phyloP scores from a whole-genome alignment of 805 yeast species.

The Saturnispora saitoi region DNA sequence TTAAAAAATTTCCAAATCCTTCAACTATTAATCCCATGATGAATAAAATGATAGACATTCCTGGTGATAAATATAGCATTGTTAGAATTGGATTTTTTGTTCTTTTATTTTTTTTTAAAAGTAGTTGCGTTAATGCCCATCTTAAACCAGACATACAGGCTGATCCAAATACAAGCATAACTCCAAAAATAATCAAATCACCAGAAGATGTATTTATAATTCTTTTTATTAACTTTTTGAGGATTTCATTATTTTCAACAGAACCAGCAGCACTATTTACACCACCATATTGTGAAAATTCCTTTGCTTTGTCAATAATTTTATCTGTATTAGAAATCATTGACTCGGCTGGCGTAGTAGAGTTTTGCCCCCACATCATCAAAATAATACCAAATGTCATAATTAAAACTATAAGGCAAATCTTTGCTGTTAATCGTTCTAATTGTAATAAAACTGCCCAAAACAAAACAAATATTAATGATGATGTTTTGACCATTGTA shows the following conservation, averaged over 20 bases:
- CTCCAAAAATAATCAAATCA: conserved; percentile 42
- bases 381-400: conserved; percentile 81
- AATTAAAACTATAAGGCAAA: conserved; percentile 58
- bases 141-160: conserved; percentile 81
- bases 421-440: conserved; percentile 62
- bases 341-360: conserved; percentile 6
- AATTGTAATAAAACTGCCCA: conserved; percentile 79
- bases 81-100: conserved; percentile 75
- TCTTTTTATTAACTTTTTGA: not conserved
- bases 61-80: conserved; percentile 75
- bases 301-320: conserved; percentile 12
- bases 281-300: conserved; percentile 16
- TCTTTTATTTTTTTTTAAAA: conserved; percentile 51
- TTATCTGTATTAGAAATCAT: not conserved
- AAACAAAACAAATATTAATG: conserved; percentile 77
- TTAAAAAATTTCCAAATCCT: conserved; percentile 46
- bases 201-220: not conserved
- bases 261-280: not conserved
- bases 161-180: conserved; percentile 65
- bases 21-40: conserved; percentile 60
- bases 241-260: not conserved
- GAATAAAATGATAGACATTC: conserved; percentile 61
- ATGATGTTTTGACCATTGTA: conserved; percentile 87
- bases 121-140: conserved; percentile 90
- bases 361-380: conserved; percentile 63